These are phyloP conservation scores for Kluyveromyces sp. DNA, from an alignment of 1,139 yeast species.

Conservation along the genomic window DNA sequence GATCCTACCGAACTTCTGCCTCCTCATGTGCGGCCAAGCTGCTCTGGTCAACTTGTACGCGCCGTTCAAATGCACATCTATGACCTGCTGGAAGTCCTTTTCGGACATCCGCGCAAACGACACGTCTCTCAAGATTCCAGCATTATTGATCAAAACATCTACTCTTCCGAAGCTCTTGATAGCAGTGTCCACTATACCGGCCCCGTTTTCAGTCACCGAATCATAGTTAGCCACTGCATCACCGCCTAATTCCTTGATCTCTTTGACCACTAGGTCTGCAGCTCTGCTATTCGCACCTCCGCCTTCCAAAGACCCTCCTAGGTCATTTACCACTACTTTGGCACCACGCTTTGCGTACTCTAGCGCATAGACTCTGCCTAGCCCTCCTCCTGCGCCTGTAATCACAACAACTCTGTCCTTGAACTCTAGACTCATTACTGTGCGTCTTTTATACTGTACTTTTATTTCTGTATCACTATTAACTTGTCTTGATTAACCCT, in stretches of 20 bases:
- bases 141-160: slow-evolving; percentile 86
- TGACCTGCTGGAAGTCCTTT: slow-evolving; percentile 69
- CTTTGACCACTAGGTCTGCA: slow-evolving; percentile 85
- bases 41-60: slow-evolving; percentile 80
- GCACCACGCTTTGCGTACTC: slow-evolving; percentile 91
- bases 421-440: slow-evolving; percentile 35
- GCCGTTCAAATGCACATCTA: slow-evolving; percentile 85
- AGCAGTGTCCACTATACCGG: slow-evolving; percentile 79
- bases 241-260: slow-evolving; percentile 68
- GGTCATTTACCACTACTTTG: slow-evolving; percentile 82
- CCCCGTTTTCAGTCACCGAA: slow-evolving; percentile 79
- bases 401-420: slow-evolving; percentile 82
- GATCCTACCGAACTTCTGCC: slow-evolving; percentile 82
- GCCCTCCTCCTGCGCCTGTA: slow-evolving; percentile 98
- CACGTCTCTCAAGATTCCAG: slow-evolving; percentile 75
- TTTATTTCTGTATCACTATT: neutral
- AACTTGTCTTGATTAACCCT: neutral
- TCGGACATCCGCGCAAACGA: slow-evolving; percentile 73
- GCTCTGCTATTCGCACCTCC: slow-evolving; percentile 59
- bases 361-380: slow-evolving; percentile 82
- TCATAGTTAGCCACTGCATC: slow-evolving; percentile 91
- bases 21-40: slow-evolving; percentile 86
- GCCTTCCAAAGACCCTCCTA: slow-evolving; percentile 79
- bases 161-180: slow-evolving; percentile 82
- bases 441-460: neutral